phyloP scores from a whole-genome alignment of 768 basidiomycete genomes.

The Omphalotus guepiniiformis region DNA sequence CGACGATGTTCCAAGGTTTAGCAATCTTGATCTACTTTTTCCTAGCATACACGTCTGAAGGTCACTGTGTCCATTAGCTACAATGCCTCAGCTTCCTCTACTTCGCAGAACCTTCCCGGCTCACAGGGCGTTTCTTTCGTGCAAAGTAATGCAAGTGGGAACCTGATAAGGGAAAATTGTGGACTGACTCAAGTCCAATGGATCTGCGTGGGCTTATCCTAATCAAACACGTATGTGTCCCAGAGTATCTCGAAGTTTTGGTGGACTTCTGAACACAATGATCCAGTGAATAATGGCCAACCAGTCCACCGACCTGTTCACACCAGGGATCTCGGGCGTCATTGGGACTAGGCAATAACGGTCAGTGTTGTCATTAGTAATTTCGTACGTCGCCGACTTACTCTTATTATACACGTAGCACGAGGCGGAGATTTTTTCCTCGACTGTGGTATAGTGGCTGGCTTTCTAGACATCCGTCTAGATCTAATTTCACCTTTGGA shows the following conservation, averaged over 20 bases:
- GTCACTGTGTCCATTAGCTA: constrained; percentile 21
- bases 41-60: not conserved
- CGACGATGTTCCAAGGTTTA: constrained; percentile 24
- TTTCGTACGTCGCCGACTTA: constrained; percentile 13
- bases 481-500: constrained; percentile 32
- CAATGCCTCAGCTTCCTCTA: constrained; percentile 26
- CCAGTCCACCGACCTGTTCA: constrained; percentile 22
- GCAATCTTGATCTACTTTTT: not conserved
- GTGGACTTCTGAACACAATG: constrained; percentile 4
- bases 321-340: constrained; percentile 26
- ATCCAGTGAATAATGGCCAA: constrained; percentile 23
- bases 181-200: constrained; percentile 23
- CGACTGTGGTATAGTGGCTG: constrained; percentile 27
- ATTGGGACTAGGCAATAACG: constrained; percentile 32
- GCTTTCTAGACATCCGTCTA: constrained; percentile 23
- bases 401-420: constrained; percentile 1
- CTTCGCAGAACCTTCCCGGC: constrained; percentile 19
- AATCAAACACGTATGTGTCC: constrained; percentile 34
- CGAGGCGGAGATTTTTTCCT: constrained; percentile 16
- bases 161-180: constrained; percentile 34
- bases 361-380: constrained; percentile 10
- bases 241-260: not conserved
- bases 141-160: constrained; percentile 22
- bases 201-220: constrained; percentile 30
- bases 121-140: constrained; percentile 20